Conservation (phyloP, 148 eudicot genomes). For the Amaranthus hypochondriacus region DNA sequence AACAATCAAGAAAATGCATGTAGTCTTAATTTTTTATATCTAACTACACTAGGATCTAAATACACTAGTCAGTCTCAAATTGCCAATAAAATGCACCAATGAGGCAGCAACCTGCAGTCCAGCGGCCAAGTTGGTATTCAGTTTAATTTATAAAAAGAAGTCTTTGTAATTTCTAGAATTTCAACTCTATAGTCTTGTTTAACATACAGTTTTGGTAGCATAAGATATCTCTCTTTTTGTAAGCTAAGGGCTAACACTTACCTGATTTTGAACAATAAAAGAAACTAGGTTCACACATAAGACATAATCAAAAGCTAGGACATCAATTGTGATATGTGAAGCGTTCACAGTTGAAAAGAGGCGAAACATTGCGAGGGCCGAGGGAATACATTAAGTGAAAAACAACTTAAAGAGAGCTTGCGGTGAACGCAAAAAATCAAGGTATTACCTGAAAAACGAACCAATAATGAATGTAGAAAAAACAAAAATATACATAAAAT, state of each 20-base stretch:
- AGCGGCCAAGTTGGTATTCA: not conserved
- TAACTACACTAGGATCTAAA: not conserved
- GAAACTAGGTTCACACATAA: too few species aligned
- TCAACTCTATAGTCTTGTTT: too few species aligned
- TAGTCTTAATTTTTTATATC: not conserved
- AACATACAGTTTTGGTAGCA: too few species aligned
- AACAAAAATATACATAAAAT: not conserved
- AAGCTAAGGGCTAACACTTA: too few species aligned
- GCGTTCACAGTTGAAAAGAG: not conserved
- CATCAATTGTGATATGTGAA: not conserved
- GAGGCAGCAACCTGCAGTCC: too few species aligned
- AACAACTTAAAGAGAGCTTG: too few species aligned
- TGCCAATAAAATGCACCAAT: not conserved
- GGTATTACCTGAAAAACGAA: not conserved
- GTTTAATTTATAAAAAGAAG: too few species aligned
- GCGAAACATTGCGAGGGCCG: not conserved
- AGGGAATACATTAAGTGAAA: too few species aligned
- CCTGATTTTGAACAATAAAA: too few species aligned
- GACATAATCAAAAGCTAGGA: too few species aligned
- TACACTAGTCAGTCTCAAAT: not conserved
- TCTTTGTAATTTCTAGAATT: too few species aligned
- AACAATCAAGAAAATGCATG: not conserved
- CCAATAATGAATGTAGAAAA: not conserved
- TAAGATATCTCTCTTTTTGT: too few species aligned
- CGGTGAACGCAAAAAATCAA: not conserved